phyloP scores from a whole-genome alignment of 1,139 yeast species.

The Nakaseomyces kungkrabaensis region DNA sequence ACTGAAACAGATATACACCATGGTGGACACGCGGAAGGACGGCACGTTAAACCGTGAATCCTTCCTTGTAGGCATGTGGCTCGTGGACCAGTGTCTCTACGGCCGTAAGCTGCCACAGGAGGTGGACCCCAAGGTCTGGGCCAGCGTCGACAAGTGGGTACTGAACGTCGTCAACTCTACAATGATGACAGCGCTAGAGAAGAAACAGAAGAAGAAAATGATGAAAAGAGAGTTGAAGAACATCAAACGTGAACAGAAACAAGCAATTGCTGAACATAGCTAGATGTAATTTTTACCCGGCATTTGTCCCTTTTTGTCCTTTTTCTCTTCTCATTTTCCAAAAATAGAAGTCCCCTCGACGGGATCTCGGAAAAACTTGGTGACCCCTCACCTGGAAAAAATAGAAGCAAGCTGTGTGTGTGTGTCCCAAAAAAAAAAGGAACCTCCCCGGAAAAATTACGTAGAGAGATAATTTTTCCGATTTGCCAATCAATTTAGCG shows the following conservation, averaged over 20 bases:
- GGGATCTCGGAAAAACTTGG: no score
- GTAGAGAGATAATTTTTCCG: no score
- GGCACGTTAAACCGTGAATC: slow-evolving; percentile 74
- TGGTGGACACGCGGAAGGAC: slow-evolving; percentile 68
- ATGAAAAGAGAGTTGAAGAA: slow-evolving; percentile 26
- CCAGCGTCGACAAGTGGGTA: slow-evolving; percentile 41
- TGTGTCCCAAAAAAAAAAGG: no score
- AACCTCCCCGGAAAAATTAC: no score
- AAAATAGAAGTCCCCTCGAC: no score
- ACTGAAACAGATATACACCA: slow-evolving; percentile 60
- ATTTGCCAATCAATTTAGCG: no score
- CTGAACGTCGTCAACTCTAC: slow-evolving; percentile 23
- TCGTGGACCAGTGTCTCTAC: slow-evolving; percentile 89
- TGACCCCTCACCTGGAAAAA: no score
- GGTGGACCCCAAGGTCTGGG: slow-evolving; percentile 53
- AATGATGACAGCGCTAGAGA: slow-evolving; percentile 14
- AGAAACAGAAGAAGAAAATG: slow-evolving; percentile 24
- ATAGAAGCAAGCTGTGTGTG: no score
- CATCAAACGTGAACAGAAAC: slow-evolving; percentile 24
- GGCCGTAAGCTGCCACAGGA: slow-evolving; percentile 77
- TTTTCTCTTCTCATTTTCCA: no score
- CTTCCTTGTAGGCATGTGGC: slow-evolving; percentile 91
- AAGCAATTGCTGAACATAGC: neutral
- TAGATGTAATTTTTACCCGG: no score
- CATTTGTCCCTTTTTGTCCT: no score